Percentiles rank a stretch among this genome's conserved stretches.
These are phyloP conservation scores for Hura crepitans DNA, from an alignment of 441 rosid species.

Conservation along the genomic window DNA sequence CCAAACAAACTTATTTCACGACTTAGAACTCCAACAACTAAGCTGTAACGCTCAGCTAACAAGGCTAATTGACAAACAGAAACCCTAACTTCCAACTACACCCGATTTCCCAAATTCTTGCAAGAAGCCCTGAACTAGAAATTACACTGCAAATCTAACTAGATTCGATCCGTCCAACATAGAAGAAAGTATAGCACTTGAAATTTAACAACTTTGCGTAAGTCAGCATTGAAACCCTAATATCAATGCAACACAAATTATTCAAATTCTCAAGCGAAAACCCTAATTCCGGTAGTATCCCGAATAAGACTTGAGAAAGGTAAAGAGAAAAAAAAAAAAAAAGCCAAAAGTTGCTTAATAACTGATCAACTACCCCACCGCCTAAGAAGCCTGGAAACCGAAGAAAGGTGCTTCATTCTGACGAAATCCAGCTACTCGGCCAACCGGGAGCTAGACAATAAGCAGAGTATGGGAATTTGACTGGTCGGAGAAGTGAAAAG, in stretches of 20 bases:
- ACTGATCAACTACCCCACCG: constrained; percentile 11
- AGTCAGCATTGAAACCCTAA: constrained; percentile 8
- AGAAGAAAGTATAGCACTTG: not conserved
- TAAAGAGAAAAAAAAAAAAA: not conserved
- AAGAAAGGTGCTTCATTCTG: constrained; percentile 11
- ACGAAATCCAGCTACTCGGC: not conserved
- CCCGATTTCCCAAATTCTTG: not conserved
- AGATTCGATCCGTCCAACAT: not conserved
- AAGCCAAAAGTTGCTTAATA: not conserved
- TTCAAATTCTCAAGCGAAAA: not conserved
- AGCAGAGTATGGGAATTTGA: not conserved
- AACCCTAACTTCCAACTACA: not conserved
- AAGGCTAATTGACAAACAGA: constrained; percentile 7
- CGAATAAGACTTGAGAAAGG: not conserved
- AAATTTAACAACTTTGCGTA: not conserved
- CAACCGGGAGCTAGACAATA: not conserved
- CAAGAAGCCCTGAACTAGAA: not conserved
- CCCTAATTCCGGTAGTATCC: constrained; percentile 3
- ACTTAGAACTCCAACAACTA: not conserved
- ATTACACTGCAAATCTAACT: not conserved
- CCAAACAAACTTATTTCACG: not conserved
- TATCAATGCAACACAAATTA: not conserved
- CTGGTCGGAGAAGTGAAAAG: not conserved
- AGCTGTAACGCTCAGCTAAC: not conserved
- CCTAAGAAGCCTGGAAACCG: constrained; percentile 11